phyloP scores from a whole-genome alignment of 257 asterid genomes.

The Coffea eugenioides region DNA sequence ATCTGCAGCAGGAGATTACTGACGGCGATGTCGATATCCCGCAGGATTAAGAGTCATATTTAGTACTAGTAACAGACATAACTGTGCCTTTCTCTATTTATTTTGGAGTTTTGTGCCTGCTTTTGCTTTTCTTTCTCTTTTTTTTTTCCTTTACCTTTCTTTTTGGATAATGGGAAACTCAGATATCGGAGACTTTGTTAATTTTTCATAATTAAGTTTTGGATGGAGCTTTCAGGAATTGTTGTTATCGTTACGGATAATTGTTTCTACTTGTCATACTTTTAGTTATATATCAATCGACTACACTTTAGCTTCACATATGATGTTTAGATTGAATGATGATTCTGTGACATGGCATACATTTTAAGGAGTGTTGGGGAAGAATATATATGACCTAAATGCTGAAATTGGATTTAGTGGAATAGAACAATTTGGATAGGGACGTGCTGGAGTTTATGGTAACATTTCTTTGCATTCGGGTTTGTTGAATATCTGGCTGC shows the following conservation, averaged over 20 bases:
- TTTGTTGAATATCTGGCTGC: not conserved
- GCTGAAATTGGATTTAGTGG: not conserved
- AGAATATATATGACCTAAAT: too few species aligned
- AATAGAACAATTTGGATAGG: not conserved
- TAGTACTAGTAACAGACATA: not conserved
- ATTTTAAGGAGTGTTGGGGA: not conserved
- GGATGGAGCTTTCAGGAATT: conserved; percentile 15
- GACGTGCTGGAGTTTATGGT: not conserved
- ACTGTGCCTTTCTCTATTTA: not conserved
- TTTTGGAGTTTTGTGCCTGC: conserved; percentile 5
- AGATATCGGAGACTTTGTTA: not conserved
- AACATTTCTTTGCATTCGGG: too few species aligned
- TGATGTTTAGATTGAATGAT: not conserved
- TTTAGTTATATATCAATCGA: not conserved
- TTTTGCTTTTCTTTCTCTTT: not conserved
- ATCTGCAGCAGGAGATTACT: conserved; percentile 61
- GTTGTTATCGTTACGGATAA: not conserved
- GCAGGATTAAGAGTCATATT: conserved; percentile 32
- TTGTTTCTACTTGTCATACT: not conserved
- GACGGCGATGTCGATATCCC: conserved; percentile 68
- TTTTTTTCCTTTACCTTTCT: not conserved
- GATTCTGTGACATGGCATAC: not conserved
- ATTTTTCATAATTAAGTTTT: conserved; percentile 11
- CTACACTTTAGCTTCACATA: not conserved
- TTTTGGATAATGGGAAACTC: conserved; percentile 5